phyloP scores from a whole-genome alignment of 805 yeast genomes.

The Monosporozyma yasuniensis region DNA sequence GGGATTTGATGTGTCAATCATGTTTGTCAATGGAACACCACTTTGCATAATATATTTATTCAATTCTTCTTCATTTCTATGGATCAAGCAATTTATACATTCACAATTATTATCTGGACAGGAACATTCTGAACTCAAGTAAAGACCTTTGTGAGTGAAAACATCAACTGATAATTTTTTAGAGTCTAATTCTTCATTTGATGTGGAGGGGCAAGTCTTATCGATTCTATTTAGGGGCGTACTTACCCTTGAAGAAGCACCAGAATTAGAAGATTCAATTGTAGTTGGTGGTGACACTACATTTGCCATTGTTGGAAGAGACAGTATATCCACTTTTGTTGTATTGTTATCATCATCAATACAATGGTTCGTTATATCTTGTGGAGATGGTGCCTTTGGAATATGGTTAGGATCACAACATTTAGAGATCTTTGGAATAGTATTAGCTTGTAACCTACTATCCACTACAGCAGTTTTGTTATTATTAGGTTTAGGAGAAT shows the following conservation, averaged over 20 bases:
- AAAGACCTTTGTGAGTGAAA: conserved; percentile 27
- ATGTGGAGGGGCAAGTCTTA: not conserved
- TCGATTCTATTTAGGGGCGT: not conserved
- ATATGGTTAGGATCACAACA: conserved; percentile 9
- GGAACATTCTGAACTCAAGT: conserved; percentile 27
- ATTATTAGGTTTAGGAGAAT: not conserved
- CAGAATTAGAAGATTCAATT: not conserved
- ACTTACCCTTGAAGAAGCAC: not conserved
- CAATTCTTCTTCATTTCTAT: conserved; percentile 29
- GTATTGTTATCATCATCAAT: not conserved
- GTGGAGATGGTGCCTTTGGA: not conserved
- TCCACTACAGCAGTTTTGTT: not conserved
- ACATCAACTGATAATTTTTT: conserved; percentile 21
- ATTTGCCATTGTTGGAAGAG: not conserved
- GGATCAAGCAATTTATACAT: conserved; percentile 29
- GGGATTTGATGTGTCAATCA: not conserved
- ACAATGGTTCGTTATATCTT: not conserved
- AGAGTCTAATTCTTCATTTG: conserved; percentile 7
- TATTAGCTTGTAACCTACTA: not conserved
- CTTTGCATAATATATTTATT: conserved; percentile 23
- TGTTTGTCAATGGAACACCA: conserved; percentile 25
- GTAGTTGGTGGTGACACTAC: not conserved
- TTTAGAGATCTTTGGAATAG: not conserved
- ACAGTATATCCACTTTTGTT: not conserved
- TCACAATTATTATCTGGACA: conserved; percentile 27